Evolutionary conservation across 805 yeast species (phyloP), one percentile per base, ranked within the genome.

Genomic region (Candida easanensis): DNA sequence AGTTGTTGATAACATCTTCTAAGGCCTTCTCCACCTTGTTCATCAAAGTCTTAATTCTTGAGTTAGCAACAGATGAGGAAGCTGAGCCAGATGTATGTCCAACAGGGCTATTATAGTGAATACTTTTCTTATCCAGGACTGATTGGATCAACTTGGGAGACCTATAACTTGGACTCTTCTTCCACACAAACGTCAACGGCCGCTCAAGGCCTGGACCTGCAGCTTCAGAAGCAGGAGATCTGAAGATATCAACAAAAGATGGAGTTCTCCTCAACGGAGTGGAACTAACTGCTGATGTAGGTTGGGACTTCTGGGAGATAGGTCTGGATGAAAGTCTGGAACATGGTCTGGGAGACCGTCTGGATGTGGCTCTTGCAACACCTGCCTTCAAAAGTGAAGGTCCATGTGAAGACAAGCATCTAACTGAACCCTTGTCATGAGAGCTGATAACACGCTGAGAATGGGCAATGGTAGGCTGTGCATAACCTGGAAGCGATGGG

Each of bases 111-210:
- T n/a, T n/a, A n/a, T n/a, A n/a, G n/a, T n/a, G n/a, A n/a, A n/a
- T n/a, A n/a, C n/a, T n/a, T n/a, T n/a, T n/a, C n/a, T n/a, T n/a
- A n/a, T n/a, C n/a, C n/a, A 26, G 30, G n/a, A 26, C 5, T 26
- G 22, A 10, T 5, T 23, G 32, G 18, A 50, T 36, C 37, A 50
- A 44, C 42, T 39, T 39, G 17, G 54, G 54, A 7, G 54, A 44
- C 20, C 39, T 39, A 33, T 48, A 48, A 6, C 39, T 40, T 3
- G 49, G 43, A 13, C 49, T 50, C 42, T 38, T 43, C 21, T 36
- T 36, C 39, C 42, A 33, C 15, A 19, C 37, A 35, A 33, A 34
- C 18, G 27, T 11, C 38, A 26, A 26, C 13, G 28, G 16, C 27
- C 25, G 20, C 30, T n/a, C 16, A 13, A 26, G 13, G 21, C 35